Percentiles rank a stretch among this genome's conserved stretches.
Evolutionary conservation across 306 rosid species (phyloP).

Genomic region (Castanea crenata): DNA sequence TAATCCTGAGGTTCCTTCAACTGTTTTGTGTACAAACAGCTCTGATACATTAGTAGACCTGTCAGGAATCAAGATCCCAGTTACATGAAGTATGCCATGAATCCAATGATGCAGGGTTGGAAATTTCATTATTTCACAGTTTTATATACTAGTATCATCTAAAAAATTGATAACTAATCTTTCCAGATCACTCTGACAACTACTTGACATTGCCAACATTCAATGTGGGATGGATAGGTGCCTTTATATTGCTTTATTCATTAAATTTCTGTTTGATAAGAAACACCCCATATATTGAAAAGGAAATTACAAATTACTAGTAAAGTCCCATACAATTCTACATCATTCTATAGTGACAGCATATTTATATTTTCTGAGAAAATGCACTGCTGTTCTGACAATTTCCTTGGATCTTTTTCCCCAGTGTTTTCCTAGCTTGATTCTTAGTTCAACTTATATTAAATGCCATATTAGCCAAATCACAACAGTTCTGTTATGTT

Average conservation of each 20-base stretch:
- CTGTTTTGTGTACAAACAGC: constrained; percentile 3
- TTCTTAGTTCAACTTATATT: background rate
- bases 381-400: background rate
- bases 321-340: too few species aligned
- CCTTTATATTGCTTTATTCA: background rate
- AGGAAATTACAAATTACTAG: background rate
- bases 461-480: background rate
- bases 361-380: background rate
- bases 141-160: constrained; percentile 17
- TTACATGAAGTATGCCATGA: constrained; percentile 33
- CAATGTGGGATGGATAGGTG: background rate
- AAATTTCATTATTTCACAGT: constrained; percentile 24
- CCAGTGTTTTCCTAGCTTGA: background rate
- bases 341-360: background rate
- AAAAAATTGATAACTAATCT: background rate
- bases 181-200: background rate
- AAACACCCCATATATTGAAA: background rate
- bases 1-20: background rate
- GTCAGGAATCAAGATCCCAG: constrained; percentile 38
- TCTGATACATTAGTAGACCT: constrained; percentile 6
- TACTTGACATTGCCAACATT: background rate
- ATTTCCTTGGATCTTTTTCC: background rate
- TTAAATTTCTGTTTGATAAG: too few species aligned
- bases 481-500: background rate
- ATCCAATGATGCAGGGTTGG: constrained; percentile 1